Percentiles rank a stretch among this genome's conserved stretches.
Evolutionary conservation across 106 monocot species (phyloP).

Genomic region (Amphibolis antarctica): DNA sequence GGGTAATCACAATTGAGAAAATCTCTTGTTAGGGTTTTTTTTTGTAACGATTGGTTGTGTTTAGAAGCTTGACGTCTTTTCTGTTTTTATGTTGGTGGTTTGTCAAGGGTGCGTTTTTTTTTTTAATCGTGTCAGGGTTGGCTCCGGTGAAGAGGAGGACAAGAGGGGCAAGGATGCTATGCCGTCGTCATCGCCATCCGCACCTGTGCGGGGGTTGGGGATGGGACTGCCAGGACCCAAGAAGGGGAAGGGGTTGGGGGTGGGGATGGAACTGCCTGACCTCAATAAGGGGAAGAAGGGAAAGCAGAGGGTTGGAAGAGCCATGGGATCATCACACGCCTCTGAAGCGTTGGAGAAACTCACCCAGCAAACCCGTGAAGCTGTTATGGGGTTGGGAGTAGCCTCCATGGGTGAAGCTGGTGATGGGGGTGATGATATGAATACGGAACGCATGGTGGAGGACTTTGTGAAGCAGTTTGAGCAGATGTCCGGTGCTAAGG

Average conservation of each 20-base stretch:
- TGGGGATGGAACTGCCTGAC: constrained; percentile 21
- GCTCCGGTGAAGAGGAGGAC: neutral
- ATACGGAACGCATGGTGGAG: constrained; percentile 12
- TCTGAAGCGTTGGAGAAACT: constrained; percentile 27
- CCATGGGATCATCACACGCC: constrained; percentile 8
- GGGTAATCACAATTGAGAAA: too few relatives aligned
- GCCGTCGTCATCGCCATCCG: constrained; percentile 4
- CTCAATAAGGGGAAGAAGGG: constrained; percentile 9
- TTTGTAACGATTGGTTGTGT: neutral
- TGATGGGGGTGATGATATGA: constrained; percentile 2
- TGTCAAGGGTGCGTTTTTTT: neutral
- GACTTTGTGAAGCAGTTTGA: constrained; percentile 30
- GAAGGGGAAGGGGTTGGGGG: constrained; percentile 12
- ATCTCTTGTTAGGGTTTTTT: too few relatives aligned
- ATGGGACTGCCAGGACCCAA: constrained; percentile 16
- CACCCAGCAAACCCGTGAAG: constrained; percentile 24
- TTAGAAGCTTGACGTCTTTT: neutral
- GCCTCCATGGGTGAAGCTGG: constrained; percentile 5
- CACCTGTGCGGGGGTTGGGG: constrained; percentile 16
- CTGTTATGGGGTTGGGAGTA: constrained; percentile 14
- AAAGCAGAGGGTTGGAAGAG: neutral
- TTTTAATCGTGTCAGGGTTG: neutral
- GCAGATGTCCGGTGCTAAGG: constrained; percentile 19
- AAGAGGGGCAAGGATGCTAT: neutral
- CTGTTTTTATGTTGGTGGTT: too few relatives aligned